Evolutionary conservation across 2,329 filamentous ascomycete genomes (phyloP).

Genomic region (Lecanicillium sp.): DNA sequence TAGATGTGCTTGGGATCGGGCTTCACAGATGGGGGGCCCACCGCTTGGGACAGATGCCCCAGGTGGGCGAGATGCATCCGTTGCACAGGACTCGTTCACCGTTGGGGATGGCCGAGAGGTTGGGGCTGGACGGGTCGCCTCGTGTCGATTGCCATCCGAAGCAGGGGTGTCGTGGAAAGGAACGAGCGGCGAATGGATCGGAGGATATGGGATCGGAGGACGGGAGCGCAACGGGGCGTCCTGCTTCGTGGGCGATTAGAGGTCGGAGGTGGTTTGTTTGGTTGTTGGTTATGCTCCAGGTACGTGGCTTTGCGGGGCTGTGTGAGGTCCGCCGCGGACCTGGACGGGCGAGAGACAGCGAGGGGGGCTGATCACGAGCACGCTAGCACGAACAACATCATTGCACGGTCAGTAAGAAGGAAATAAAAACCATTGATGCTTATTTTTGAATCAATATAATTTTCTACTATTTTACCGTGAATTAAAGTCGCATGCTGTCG

Average conservation of each 20-base stretch:
- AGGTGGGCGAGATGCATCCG: conserved; percentile 27
- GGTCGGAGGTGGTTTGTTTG: neutral
- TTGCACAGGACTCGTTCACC: conserved; percentile 11
- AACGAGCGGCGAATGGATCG: neutral
- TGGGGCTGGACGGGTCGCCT: conserved; percentile 6
- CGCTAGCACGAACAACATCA: too few species aligned
- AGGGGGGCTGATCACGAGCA: too few species aligned
- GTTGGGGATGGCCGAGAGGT: conserved; percentile 13
- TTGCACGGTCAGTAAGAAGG: too few species aligned
- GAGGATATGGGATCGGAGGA: neutral
- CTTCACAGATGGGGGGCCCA: conserved; percentile 23
- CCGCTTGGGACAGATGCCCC: conserved; percentile 31
- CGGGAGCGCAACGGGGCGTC: neutral
- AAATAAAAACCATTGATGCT: too few species aligned
- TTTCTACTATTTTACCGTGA: too few species aligned
- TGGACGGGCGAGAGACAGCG: neutral
- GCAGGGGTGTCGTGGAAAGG: neutral
- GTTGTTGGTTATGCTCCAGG: neutral
- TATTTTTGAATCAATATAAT: too few species aligned
- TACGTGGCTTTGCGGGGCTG: conserved; percentile 1
- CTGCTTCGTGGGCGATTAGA: neutral
- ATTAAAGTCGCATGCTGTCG: too few species aligned
- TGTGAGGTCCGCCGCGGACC: too few species aligned
- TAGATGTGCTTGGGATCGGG: too few species aligned
- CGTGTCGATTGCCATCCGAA: conserved; percentile 5